Base-by-base conservation (phyloP, 2,329 filamentous ascomycete genomes). In the Seiridium cupressi region DNA sequence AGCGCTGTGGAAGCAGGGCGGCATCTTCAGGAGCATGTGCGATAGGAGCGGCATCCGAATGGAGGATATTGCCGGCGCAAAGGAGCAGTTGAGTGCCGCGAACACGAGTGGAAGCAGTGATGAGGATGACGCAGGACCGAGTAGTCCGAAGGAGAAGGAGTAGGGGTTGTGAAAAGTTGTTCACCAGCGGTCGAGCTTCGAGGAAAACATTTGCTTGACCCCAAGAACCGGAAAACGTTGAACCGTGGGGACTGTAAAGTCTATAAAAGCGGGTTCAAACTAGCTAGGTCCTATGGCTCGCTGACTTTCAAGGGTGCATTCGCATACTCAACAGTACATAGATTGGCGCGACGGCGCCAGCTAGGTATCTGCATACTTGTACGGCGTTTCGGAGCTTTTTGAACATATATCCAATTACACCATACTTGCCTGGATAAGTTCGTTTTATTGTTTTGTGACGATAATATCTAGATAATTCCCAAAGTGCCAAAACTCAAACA, bases 21-120 rank as follows among this genome's bases (percentile, higher is more conserved):
- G 91, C 0, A 93, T 97, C 58, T 98, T 98, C 75, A 83, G 89
- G 65, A 81, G 89, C 42, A 97, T 97, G 93, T 97, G 93, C 72
- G 92, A 96, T 49, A 81, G 91, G 55, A 93, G 91, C 69, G 92
- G 92, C 1, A 96, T 97, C 58, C 73, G 83, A 9, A 67, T 73
- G 0, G 83, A 84, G 65, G 84, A 87, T 62, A 84, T 87, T n/a
- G 66, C 69, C 10, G 71, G 69, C 0, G 82, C 82, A 5, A 74
- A 66, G 63, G 75, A 74, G 31, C 76, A 72, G 60, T 58, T 77
- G 60, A 36, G 35, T 55, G 57, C 51, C n/a, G 9, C 18, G 11
- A 44, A 44, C 54, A 46, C 55, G 38, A 58, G 51, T 26, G 36
- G 54, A 58, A 54, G 46, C 40, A 54, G 54, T 54, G 59, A 55